Evolutionary conservation across 345 rosid species (phyloP), one percentile per base, ranked within the genome.

Genomic region (Viola odorata): DNA sequence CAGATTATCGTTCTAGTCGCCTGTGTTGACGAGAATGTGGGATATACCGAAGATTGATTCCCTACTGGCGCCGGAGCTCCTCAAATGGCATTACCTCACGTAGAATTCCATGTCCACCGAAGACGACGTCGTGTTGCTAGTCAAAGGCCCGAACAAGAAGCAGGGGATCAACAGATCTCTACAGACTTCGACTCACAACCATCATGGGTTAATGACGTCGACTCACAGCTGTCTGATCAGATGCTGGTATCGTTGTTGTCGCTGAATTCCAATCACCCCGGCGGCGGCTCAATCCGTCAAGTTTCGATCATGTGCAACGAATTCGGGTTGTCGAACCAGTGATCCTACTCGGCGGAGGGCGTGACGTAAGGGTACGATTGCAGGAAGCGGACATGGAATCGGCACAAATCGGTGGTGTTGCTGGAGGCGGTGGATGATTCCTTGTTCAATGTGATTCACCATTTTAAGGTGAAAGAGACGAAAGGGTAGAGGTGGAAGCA

Each of bases 301-400:
- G 82, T 89, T 5, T 81, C 89, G 8, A 73, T 89, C 32, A 75
- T 61, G 55, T 89, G 96, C 76, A 69, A 72, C 38, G 96, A 92
- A 60, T 92, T 87, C 23, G 96, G 98, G 0, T 96, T 91, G 11
- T 87, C 98, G 8, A 70, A 72, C 8, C 92, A 66, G 53, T 61
- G 14, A 3, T 37, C 58, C 4, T 85, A 92, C 69, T 96, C 98
- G 12, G 36, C 9, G 7, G 82, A 67, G 3, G 96, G 98, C 0
- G 96, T 89, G 52, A 84, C 79, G 5, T 91, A 85, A 41, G 98
- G 98, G 41, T 92, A 92, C 70, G 77, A 74, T 10, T 89, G 98
- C 62, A 73, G 90, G 0, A 63, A 81, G 45, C 61, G 61, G 41
- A 50, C 60, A 3, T 87, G 80, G 58, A 86, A 84, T 52, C 70